Base-by-base conservation (phyloP, 345 rosid genomes). In the Pelargonium nanum region DNA sequence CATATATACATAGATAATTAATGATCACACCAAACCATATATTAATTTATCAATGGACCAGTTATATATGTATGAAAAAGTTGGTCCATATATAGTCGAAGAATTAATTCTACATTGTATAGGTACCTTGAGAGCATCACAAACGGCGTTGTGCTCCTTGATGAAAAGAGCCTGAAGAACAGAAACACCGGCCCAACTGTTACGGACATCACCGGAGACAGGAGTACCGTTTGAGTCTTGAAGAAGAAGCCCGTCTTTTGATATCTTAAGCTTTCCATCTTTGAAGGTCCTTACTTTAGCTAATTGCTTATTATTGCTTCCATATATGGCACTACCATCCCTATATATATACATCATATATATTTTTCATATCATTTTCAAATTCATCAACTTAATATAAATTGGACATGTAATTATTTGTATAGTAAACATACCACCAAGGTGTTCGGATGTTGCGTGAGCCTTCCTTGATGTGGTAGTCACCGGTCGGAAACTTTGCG, bases 301-400 rank as follows among this genome's bases (percentile, higher is more conserved):
- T 92, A 80, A 75, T 20, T 86, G 86, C 1, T 72, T 71, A 6
- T 79, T 79, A 9, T 83, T 73, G 53, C 82, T 88, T 67, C 96
- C 96, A 61, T 88, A 85, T 21, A 88, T 67, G n/a, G 79, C 88
- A 69, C 92, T 88, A 32, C 84, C 90, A 64, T 88, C 96, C 92
- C 92, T 88, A 56, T 19, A 12, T 25, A 26, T 53, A 17, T 7
- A 19, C 19, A 34, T 15, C 45, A 34, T 34, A 34, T 9, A 34
- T 7, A 28, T 28, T 28, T 28, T 28, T 28, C 34, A 28, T 8
- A 28, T 28, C 34, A 28, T 3, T 28, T 3, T 28, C 34, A 3
- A 8, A 3, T 3, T 28, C 34, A 28, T 28, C n/a, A n/a, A n/a
- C n/a, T n/a, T n/a, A n/a, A n/a, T n/a, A n/a, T n/a, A n/a, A n/a